Conservation (phyloP, 306 rosid genomes). For the Ceratonia siliqua region DNA sequence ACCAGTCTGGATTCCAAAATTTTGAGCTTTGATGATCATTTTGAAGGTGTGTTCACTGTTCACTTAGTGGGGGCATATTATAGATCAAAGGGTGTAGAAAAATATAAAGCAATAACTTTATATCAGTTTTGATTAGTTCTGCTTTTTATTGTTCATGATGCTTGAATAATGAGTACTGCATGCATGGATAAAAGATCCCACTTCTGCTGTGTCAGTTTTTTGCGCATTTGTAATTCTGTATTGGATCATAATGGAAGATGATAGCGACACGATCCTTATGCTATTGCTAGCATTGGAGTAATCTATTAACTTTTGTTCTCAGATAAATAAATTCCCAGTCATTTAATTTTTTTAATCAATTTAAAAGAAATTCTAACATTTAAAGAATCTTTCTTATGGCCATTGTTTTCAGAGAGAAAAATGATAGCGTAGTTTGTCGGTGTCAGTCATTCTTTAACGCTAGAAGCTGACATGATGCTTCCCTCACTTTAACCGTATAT, state of each 20-base stretch:
- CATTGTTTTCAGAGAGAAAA: conserved; percentile 11
- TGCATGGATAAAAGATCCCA: conserved; percentile 32
- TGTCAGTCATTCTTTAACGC: conserved; percentile 27
- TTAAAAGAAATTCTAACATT: not conserved
- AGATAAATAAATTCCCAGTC: too few relatives aligned
- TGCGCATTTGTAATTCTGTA: conserved; percentile 13
- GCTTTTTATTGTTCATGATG: conserved; percentile 29
- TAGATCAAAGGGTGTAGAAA: conserved; percentile 32
- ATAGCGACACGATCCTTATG: conserved; percentile 47
- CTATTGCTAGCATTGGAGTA: conserved; percentile 32
- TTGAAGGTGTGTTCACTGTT: conserved; percentile 19
- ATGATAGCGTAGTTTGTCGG: conserved; percentile 22
- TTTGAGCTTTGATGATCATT: conserved; percentile 28
- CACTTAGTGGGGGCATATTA: conserved; percentile 20
- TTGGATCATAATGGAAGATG: conserved; percentile 40
- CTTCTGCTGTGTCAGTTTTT: conserved; percentile 32
- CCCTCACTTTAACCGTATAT: conserved; percentile 29
- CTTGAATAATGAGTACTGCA: conserved; percentile 17
- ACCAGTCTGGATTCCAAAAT: conserved; percentile 13
- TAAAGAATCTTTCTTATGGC: not conserved
- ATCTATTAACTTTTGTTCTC: conserved; percentile 15
- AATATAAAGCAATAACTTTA: conserved; percentile 23
- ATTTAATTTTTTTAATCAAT: not conserved
- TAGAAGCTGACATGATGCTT: conserved; percentile 41
- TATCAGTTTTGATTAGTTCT: conserved; percentile 27